Evolutionary conservation across 306 rosid genomes (phyloP), one percentile per base, ranked within the genome.

Genomic region (Neltuma alba): DNA sequence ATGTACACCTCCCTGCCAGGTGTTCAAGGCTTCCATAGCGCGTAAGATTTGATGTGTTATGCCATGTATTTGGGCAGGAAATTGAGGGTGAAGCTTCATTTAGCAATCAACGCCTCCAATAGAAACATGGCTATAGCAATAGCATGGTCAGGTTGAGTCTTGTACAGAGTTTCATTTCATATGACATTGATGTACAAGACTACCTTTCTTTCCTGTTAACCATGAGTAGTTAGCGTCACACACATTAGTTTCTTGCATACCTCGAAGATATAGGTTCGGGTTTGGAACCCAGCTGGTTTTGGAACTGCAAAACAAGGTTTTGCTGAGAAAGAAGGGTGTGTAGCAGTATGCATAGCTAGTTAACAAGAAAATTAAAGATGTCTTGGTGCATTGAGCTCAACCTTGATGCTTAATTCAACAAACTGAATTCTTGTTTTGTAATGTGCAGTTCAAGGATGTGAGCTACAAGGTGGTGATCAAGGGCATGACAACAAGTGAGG

Each of bases 81-180:
- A 28, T 61, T 72, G 79, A 80, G 62, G 84, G 66, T 63, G 92
- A 89, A 87, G 90, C 80, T 80, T 85, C 90, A 85, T 88, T 86
- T 50, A 50, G 25, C 58, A 7, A 50, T n/a, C 28, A 54, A 54
- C 61, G 1, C 27, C 61, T n/a, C 21, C 30, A 85, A 85, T 88
- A 87, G 84, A 89, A 89, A 92, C 97, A 85, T 88, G 88, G 89
- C 89, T 89, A 27, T 58, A 89, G 84, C 91, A 88, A 85, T 87
- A 83, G 87, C 91, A 84, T 87, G 86, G 81, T 80, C 97, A 94
- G 94, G 97, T 92, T 90, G 88, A 90, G 97, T 92, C 92, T 92
- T 90, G 98, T 88, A 90, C 96, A 21, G 28, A n/a, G 61, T 81
- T 86, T 92, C 88, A 86, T 85, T 87, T 82, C 84, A 78, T 81